Percentiles rank a stretch among this genome's conserved stretches.
Conservation (phyloP, 495 filamentous ascomycete genomes). For the Ramalina intermedia region DNA sequence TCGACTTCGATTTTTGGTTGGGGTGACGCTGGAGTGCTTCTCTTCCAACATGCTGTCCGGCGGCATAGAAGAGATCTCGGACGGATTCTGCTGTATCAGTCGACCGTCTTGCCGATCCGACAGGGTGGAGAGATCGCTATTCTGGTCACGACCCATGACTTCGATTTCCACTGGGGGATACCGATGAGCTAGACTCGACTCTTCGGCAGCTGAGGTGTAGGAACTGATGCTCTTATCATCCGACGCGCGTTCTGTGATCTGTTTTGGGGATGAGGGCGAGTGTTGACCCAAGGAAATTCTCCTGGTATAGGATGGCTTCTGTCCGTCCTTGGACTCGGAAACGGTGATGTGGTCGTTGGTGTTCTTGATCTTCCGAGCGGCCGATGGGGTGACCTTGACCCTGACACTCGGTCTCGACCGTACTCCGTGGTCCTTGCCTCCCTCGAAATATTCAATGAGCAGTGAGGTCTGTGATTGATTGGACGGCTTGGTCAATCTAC, state of each 20-base stretch:
- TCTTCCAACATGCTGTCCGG: conserved; percentile 81
- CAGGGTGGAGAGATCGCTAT: conserved; percentile 42
- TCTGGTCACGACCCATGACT: conserved; percentile 44
- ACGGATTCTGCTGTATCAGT: conserved; percentile 44
- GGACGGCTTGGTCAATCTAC: conserved; percentile 34
- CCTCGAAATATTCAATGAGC: conserved; percentile 96
- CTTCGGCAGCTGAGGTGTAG: conserved; percentile 61
- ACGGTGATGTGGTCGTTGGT: conserved; percentile 67
- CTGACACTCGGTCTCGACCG: conserved; percentile 77
- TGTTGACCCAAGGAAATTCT: conserved; percentile 45
- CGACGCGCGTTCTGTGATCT: conserved; percentile 23
- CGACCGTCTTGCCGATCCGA: conserved; percentile 34
- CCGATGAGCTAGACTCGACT: conserved; percentile 52
- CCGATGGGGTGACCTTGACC: conserved; percentile 83
- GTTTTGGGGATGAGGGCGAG: conserved; percentile 35
- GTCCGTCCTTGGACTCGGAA: conserved; percentile 54
- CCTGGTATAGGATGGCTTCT: conserved; percentile 49
- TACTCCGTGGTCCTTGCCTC: conserved; percentile 50
- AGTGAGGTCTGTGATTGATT: conserved; percentile 76
- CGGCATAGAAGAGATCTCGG: conserved; percentile 84
- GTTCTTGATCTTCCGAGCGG: conserved; percentile 36
- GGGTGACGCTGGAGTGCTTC: conserved; percentile 25
- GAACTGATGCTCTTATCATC: conserved; percentile 48
- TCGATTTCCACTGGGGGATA: conserved; percentile 73
- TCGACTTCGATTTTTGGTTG: conserved; percentile 41